phyloP scores from a whole-genome alignment of 345 rosid species.

The Eucalyptus rudis region DNA sequence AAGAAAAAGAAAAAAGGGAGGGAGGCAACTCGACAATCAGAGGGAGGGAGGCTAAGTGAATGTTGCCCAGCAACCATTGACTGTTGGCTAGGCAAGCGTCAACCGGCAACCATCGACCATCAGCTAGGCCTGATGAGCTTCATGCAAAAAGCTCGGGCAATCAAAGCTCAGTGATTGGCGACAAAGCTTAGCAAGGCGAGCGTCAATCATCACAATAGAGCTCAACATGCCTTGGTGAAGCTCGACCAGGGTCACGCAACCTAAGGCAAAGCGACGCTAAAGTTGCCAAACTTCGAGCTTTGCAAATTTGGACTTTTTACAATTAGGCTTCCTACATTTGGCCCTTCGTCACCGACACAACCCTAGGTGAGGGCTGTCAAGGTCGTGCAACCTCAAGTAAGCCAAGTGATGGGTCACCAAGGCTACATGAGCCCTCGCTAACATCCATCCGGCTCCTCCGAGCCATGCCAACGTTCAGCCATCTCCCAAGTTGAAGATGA shows the following conservation, averaged over 20 bases:
- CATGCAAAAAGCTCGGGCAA: neutral
- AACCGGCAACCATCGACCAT: neutral
- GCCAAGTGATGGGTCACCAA: rapidly evolving
- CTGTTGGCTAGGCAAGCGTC: neutral
- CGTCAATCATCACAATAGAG: neutral
- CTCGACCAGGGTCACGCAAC: neutral
- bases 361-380: neutral
- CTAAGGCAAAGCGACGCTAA: neutral
- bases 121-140: neutral
- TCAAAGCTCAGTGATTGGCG: neutral
- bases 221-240: neutral
- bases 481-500: neutral
- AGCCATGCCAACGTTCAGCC: neutral
- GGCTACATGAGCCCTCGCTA: neutral
- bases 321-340: neutral
- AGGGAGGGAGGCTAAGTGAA: neutral
- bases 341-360: rapidly evolving
- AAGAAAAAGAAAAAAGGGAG: neutral
- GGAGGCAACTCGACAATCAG: neutral
- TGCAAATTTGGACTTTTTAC: neutral
- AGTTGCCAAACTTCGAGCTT: neutral
- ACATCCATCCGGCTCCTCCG: rapidly evolving
- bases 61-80: neutral
- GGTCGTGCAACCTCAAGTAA: neutral
- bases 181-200: neutral